Base-by-base conservation (phyloP, 805 yeast genomes). In the Ogataea zsoltii region DNA sequence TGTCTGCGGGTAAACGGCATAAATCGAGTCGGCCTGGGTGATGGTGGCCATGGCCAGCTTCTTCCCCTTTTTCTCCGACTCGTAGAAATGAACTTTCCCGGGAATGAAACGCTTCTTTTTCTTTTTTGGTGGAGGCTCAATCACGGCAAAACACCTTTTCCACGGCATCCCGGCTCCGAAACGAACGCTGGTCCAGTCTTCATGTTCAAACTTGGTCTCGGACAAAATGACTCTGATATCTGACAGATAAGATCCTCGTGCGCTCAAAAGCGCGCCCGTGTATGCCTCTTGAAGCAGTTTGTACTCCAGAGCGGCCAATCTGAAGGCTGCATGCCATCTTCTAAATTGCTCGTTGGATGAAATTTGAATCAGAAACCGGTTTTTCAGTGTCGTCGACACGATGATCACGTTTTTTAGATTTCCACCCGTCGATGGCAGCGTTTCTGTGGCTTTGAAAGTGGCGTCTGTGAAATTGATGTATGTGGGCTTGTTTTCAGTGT, bases 111-210 rank as follows among this genome's bases (percentile, higher is more conserved):
- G 64, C 68, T 77, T 62, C 71, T 58, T 71, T 50, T 65, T 67
- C 52, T 65, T 82, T 57, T 75, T 60, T 31, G 70, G 53, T 56
- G 90, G 70, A 54, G 91, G 91, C 54, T 86, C 87, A 45, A 92
- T 78, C 10, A 91, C 96, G 2, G 96, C 92, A 70, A 79, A 94
- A 61, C 97, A 92, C 48, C 96, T 77, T 61, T 84, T 87, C 97
- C 97, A 94, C 1, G 97, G 96, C 96, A 89, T 88, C 18, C 99
- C 99, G 9, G 94, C 79, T 15, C 99, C 98, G 65, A 92, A 94
- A 53, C 98, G 75, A 14, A 94, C 96, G 62, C 90, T 79, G 34
- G 86, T 90, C 97, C 97, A 92, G 58, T 91, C 97, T 65, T 88
- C 96, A 60, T 89, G 94, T 48, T 79, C 80, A 62, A 82, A 87